Percentiles rank a stretch among this genome's conserved stretches.
phyloP scores from a whole-genome alignment of 169 alveolate genomes.

The Theileria parva region DNA sequence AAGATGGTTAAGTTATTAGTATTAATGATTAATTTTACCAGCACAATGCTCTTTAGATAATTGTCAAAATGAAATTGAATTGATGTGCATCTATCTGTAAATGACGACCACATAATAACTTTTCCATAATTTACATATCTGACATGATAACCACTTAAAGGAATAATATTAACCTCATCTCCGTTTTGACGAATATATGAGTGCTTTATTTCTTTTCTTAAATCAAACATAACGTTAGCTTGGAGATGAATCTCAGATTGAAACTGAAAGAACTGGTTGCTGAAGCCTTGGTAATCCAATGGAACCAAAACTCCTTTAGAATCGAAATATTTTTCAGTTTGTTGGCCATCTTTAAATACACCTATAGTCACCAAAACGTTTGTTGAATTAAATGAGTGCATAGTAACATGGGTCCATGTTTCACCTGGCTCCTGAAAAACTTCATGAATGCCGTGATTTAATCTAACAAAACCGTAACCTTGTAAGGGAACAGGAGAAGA shows the following conservation, averaged over 20 bases:
- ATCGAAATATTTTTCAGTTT: slow-evolving; percentile 1
- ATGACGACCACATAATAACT: not conserved
- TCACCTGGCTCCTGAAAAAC: not conserved
- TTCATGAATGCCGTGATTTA: not conserved
- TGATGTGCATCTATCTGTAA: not conserved
- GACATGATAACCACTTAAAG: slow-evolving; percentile 9
- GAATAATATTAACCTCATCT: not conserved
- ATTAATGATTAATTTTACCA: not conserved
- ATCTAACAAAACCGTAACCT: not conserved
- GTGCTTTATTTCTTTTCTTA: not conserved
- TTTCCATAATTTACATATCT: not conserved
- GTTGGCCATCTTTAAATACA: not conserved
- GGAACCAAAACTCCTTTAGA: not conserved
- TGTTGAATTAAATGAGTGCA: not conserved
- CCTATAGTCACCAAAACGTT: not conserved
- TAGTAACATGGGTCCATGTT: not conserved
- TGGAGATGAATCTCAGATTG: not conserved
- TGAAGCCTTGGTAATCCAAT: not conserved
- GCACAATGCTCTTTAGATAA: not conserved
- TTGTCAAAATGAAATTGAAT: not conserved
- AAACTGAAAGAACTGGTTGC: not conserved
- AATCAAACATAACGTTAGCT: not conserved
- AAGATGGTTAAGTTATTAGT: not conserved
- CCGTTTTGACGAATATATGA: not conserved
- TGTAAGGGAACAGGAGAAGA: not conserved